Evolutionary conservation across 164 flowering plant species (phyloP).

Genomic region (Stephania yunnanensis): DNA sequence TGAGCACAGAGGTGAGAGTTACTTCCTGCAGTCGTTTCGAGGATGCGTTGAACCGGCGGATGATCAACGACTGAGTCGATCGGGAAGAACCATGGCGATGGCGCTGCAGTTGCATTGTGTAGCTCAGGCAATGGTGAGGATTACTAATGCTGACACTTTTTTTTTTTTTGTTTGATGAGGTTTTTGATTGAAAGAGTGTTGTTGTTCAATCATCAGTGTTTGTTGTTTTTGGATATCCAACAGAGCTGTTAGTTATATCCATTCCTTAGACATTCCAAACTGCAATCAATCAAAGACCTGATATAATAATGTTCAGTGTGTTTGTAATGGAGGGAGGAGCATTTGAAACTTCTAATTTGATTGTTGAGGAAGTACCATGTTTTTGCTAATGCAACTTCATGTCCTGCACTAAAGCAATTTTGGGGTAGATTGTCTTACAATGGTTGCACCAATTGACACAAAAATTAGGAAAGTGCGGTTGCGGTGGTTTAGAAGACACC

Average conservation of each 20-base stretch:
- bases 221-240: neutral
- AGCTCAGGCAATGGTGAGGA: neutral
- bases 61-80: constrained; percentile 43
- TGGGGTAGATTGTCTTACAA: no score
- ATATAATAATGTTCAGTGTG: neutral
- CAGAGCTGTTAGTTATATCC: no score
- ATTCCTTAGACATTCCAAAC: no score
- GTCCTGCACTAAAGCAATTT: no score
- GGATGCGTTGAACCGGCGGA: constrained; percentile 51
- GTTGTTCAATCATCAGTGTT: no score
- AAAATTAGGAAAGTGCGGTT: no score
- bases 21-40: constrained; percentile 83
- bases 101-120: neutral
- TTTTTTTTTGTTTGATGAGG: neutral
- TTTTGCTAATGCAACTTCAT: no score
- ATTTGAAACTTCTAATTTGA: neutral
- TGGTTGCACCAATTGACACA: no score
- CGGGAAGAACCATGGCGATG: neutral
- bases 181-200: no score
- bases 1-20: constrained; percentile 92
- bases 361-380: neutral
- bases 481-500: no score
- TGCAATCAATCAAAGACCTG: neutral
- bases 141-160: neutral
- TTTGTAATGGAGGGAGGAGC: neutral